Evolutionary conservation across 2,329 filamentous ascomycete genomes (phyloP), one percentile per base, ranked within the genome.

Genomic region (Xylariaceae sp.): DNA sequence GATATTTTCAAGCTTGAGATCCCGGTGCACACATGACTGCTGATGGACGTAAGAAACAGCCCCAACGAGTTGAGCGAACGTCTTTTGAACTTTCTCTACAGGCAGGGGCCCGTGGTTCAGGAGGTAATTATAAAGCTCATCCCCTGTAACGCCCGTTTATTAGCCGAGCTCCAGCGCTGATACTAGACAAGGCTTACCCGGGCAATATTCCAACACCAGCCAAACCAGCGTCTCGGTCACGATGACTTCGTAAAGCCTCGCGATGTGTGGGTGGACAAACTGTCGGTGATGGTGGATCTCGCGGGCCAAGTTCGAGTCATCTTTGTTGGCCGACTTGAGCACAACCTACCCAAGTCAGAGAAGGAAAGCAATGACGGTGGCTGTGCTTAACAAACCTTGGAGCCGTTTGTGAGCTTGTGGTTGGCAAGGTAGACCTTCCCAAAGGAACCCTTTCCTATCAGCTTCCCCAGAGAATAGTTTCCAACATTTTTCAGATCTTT

Each of bases 241-340:
- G 65, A 99, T 95, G 56, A 99, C 92, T 76, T 99, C 94, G 76
- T 99, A 97, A 19, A 99, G 78, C 47, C 94, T 84, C 43, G 94
- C 92, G 65, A 99, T 99, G 73, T 99, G 94, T 19, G 94, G 94
- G 68, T 99, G 94, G 61, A 96, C 81, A 72, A 99, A 96, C 72
- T 99, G 94, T 63, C 94, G 88, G 71, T 99, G 94, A 70, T 99
- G 94, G 71, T 99, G 94, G 64, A 99, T 99, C 71, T 99, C 94
- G 64, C 94, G 88, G 15, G 92, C 92, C 46, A 99, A 85, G 70
- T 99, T 99, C 51, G 89, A 84, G 71, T 99, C 94, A 68, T 92
- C 87, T 71, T 96, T 96, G 70, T 94, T 92, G 59, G 94, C 94
- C 57, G 92, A 96, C 74, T 99, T 99, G 74, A 99, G 89, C 34